phyloP scores from a whole-genome alignment of 2,329 filamentous ascomycete species.

The Venturia pyrina region DNA sequence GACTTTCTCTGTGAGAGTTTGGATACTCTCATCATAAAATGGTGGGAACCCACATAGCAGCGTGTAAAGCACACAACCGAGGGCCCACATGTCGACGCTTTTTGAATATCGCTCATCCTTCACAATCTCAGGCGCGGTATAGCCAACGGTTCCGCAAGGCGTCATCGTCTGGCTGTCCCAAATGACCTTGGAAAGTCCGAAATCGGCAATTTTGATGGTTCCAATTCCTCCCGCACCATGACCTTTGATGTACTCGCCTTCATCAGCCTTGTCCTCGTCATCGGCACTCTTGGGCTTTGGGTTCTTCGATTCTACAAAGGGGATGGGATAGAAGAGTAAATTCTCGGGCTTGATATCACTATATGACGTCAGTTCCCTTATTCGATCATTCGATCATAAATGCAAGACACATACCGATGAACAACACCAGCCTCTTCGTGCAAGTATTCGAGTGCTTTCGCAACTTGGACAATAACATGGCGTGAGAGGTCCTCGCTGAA shows the following conservation, averaged over 20 bases:
- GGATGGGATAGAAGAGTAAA: conserved; percentile 80
- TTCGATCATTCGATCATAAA: not conserved
- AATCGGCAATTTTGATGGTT: conserved; percentile 93
- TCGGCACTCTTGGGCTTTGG: conserved; percentile 75
- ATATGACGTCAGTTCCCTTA: conserved; percentile 26
- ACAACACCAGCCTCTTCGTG: conserved; percentile 94
- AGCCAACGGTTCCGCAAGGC: conserved; percentile 95
- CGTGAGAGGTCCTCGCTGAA: conserved; percentile 93
- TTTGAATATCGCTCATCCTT: conserved; percentile 99
- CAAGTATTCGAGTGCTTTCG: conserved; percentile 85
- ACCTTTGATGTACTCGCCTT: conserved; percentile 82
- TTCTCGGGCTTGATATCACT: conserved; percentile 99
- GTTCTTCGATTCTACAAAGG: conserved; percentile 67
- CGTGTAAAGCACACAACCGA: conserved; percentile 95
- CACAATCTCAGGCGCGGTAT: conserved; percentile 96
- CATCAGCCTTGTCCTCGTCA: conserved; percentile 94
- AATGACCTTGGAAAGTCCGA: conserved; percentile 93
- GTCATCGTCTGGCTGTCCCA: conserved; percentile 99
- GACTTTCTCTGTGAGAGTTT: conserved; percentile 94
- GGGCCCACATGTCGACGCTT: conserved; percentile 98
- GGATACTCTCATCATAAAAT: conserved; percentile 97
- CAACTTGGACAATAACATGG: conserved; percentile 91
- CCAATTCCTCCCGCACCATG: conserved; percentile 84
- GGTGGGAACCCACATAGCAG: conserved; percentile 94
- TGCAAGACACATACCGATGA: conserved; percentile 61